Conservation (phyloP, 2,329 filamentous ascomycete species). For the Cytospora piceicola region DNA sequence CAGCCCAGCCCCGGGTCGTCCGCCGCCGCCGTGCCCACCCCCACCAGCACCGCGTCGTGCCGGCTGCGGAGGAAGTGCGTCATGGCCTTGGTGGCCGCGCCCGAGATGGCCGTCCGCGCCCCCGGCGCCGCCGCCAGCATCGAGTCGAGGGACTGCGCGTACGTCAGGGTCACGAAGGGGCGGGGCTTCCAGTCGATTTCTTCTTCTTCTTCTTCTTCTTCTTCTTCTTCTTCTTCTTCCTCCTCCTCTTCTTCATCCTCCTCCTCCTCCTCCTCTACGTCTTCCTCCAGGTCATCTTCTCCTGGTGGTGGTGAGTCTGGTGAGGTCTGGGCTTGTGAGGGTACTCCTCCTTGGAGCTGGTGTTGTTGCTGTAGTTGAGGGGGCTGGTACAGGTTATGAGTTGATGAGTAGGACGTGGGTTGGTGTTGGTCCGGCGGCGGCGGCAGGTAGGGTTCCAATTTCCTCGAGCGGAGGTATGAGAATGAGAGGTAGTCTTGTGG, state of each 20-base stretch:
- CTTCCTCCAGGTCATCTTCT: background rate
- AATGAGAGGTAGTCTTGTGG: constrained; percentile 23
- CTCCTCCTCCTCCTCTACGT: background rate
- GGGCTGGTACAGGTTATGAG: constrained; percentile 4
- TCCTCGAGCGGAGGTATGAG: constrained; percentile 21
- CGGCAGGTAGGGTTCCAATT: constrained; percentile 23
- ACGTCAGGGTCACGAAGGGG: constrained; percentile 78
- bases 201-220: background rate
- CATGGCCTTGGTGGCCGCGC: constrained; percentile 84
- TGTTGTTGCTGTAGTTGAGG: constrained; percentile 10
- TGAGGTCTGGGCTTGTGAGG: constrained; percentile 10
- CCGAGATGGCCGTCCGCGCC: constrained; percentile 81
- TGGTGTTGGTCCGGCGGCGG: constrained; percentile 17
- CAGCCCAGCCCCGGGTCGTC: constrained; percentile 89
- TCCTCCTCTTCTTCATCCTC: background rate
- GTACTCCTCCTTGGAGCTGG: background rate
- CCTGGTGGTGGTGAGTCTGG: constrained; percentile 10
- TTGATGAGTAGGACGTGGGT: constrained; percentile 5
- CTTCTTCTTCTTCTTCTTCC: background rate
- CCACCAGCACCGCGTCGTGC: constrained; percentile 84
- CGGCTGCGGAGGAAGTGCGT: constrained; percentile 85
- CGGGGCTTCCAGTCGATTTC: constrained; percentile 29
- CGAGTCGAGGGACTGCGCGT: constrained; percentile 87
- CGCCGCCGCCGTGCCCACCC: constrained; percentile 79
- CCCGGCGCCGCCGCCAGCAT: constrained; percentile 77